phyloP scores from a whole-genome alignment of 306 rosid genomes.

The Cucumis hystrix region DNA sequence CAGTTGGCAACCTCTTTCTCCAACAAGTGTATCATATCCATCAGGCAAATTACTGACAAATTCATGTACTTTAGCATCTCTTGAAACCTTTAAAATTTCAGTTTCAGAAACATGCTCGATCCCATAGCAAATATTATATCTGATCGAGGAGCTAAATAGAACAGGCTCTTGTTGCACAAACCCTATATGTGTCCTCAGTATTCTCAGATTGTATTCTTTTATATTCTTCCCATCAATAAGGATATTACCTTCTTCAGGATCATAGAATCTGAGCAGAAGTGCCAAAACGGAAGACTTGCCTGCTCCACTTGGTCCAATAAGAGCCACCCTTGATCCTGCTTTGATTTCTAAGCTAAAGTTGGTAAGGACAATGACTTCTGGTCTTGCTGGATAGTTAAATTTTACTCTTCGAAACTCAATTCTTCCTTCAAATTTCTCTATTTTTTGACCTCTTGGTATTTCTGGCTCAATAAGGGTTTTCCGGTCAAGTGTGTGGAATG shows the following conservation, averaged over 20 bases:
- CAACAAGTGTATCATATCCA: conserved; percentile 64
- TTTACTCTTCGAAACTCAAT: conserved; percentile 44
- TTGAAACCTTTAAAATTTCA: conserved; percentile 53
- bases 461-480: conserved; percentile 63
- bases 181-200: conserved; percentile 67
- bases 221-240: conserved; percentile 56
- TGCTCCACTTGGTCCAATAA: conserved; percentile 81
- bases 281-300: conserved; percentile 73
- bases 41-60: conserved; percentile 60
- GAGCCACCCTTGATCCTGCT: conserved; percentile 58
- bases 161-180: conserved; percentile 84
- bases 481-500: conserved; percentile 64
- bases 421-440: conserved; percentile 36
- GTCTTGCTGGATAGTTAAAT: conserved; percentile 65
- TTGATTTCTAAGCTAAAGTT: conserved; percentile 58
- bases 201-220: conserved; percentile 56
- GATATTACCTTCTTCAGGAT: conserved; percentile 48
- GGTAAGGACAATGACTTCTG: conserved; percentile 42
- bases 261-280: conserved; percentile 66
- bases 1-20: conserved; percentile 78
- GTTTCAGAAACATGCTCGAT: conserved; percentile 47
- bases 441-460: conserved; percentile 28
- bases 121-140: conserved; percentile 67
- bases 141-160: conserved; percentile 63
- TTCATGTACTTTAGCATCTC: conserved; percentile 67